Evolutionary conservation across 768 basidiomycete genomes (phyloP).

Genomic region (Amanita pseudoporphyria): DNA sequence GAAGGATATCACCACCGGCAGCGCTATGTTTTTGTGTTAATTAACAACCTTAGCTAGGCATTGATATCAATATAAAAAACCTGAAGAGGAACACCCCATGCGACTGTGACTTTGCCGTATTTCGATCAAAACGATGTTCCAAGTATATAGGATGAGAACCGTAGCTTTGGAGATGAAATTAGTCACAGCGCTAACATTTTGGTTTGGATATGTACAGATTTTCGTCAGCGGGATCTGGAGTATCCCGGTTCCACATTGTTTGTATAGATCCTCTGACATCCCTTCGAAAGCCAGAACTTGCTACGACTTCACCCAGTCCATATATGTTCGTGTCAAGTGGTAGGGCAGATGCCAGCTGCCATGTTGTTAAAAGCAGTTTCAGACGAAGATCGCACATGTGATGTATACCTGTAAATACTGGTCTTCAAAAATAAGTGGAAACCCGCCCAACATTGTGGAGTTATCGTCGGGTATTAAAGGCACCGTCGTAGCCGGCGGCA

Average conservation of each 20-base stretch:
- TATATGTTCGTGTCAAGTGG: constrained; percentile 65
- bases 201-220: constrained; percentile 39
- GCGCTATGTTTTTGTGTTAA: constrained; percentile 29
- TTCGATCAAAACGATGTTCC: constrained; percentile 57
- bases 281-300: constrained; percentile 60
- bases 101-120: constrained; percentile 40
- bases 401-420: constrained; percentile 59
- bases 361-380: not conserved
- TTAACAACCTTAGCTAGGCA: constrained; percentile 1
- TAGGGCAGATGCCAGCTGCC: constrained; percentile 52
- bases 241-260: constrained; percentile 59
- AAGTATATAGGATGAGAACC: constrained; percentile 67
- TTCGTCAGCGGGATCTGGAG: constrained; percentile 52
- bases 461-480: constrained; percentile 42
- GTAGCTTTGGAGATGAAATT: constrained; percentile 25
- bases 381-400: not conserved
- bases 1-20: constrained; percentile 61
- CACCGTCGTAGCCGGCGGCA: constrained; percentile 52
- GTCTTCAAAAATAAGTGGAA: constrained; percentile 70
- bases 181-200: not conserved
- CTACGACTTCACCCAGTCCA: constrained; percentile 66
- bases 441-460: constrained; percentile 49
- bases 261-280: constrained; percentile 58
- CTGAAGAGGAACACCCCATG: constrained; percentile 74
- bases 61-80: constrained; percentile 20